Conservation (phyloP, 1,139 yeast species). For the Taphrina deformans region DNA sequence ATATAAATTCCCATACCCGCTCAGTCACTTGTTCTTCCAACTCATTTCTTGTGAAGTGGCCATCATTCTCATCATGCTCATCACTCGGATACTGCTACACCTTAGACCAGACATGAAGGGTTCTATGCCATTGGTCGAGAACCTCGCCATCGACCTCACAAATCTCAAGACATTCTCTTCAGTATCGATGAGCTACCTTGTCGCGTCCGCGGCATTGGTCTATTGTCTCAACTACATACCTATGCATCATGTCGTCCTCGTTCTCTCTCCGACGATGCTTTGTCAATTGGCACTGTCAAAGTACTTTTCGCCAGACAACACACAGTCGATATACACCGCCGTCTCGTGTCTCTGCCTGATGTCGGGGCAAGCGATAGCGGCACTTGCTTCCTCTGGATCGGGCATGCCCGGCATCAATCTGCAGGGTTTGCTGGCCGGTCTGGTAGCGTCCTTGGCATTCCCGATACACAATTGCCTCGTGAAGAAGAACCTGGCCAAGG, state of each 20-base stretch:
- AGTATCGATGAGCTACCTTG: conserved; percentile 14
- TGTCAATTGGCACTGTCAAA: conserved; percentile 11
- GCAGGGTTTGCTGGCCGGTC: conserved; percentile 15
- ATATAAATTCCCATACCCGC: conserved; percentile 30
- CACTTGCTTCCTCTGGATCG: background rate
- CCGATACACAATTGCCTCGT: conserved; percentile 14
- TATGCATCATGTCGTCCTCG: conserved; percentile 7
- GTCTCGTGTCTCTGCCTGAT: background rate
- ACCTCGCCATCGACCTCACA: background rate
- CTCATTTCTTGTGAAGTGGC: conserved; percentile 11
- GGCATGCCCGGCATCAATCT: conserved; percentile 11
- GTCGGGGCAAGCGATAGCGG: conserved; percentile 14
- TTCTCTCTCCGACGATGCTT: conserved; percentile 17
- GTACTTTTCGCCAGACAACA: conserved; percentile 16
- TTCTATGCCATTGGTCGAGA: background rate
- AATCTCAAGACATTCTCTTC: conserved; percentile 1
- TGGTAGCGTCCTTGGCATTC: conserved; percentile 12
- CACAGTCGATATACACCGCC: conserved; percentile 11
- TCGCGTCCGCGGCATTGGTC: conserved; percentile 9
- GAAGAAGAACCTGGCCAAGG: conserved; percentile 1
- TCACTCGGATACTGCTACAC: background rate
- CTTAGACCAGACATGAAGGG: background rate
- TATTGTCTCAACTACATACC: conserved; percentile 27
- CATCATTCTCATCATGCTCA: background rate
- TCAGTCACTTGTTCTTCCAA: conserved; percentile 1